A percentile compares a stretch with the other conserved stretches of the same genome.
Evolutionary conservation across 2,329 filamentous ascomycete species (phyloP).

Genomic region (Hypoxylon sp.): DNA sequence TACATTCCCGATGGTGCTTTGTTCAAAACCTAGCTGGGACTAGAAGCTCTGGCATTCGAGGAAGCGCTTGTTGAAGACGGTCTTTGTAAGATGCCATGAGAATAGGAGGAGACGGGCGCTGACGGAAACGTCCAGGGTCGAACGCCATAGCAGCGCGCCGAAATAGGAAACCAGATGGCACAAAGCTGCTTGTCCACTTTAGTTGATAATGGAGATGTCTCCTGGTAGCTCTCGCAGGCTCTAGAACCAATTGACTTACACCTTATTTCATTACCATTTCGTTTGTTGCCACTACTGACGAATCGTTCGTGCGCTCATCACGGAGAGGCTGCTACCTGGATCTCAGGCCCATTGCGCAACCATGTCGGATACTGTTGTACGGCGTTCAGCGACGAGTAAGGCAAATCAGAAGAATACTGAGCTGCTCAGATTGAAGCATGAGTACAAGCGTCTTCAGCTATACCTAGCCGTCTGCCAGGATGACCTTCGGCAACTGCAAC

Average conservation of each 20-base stretch:
- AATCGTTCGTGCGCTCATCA: neutral
- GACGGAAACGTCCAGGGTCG: conserved; percentile 33
- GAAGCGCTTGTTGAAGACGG: conserved; percentile 6
- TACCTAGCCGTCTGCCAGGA: conserved; percentile 19
- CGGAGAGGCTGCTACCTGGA: neutral
- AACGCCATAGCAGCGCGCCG: conserved; percentile 16
- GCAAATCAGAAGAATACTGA: too few species aligned
- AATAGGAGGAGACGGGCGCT: neutral
- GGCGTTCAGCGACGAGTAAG: too few species aligned
- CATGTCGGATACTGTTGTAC: too few species aligned
- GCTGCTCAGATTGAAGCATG: conserved; percentile 7
- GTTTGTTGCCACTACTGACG: neutral
- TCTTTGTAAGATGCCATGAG: conserved; percentile 14
- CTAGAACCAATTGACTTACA: neutral
- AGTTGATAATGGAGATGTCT: conserved; percentile 28
- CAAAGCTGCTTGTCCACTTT: conserved; percentile 28
- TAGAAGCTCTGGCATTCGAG: neutral
- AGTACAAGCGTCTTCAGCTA: conserved; percentile 3
- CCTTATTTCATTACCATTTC: conserved; percentile 1
- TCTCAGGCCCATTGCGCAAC: neutral
- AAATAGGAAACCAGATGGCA: conserved; percentile 28
- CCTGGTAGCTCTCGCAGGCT: conserved; percentile 5
- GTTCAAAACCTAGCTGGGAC: conserved; percentile 9
- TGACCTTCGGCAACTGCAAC: conserved; percentile 2
- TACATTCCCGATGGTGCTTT: conserved; percentile 27